These are phyloP conservation scores for Amanita rimosa DNA, from an alignment of 768 basidiomycete genomes.

Conservation along the genomic window DNA sequence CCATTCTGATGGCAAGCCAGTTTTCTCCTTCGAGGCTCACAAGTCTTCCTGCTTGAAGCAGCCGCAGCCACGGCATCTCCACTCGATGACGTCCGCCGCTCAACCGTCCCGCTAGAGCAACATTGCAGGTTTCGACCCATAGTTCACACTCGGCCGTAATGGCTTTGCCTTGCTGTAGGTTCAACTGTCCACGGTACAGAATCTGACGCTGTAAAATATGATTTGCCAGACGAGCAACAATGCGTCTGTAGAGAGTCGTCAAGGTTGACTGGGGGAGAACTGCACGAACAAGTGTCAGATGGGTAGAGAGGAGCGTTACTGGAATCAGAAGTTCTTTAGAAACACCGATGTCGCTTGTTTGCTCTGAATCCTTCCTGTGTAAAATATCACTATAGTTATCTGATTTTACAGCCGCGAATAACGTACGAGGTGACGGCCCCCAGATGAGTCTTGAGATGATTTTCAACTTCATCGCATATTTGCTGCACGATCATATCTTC, in stretches of 20 bases:
- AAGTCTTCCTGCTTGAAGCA: slow-evolving; percentile 61
- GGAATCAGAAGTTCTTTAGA: slow-evolving; percentile 66
- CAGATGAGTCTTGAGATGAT: slow-evolving; percentile 63
- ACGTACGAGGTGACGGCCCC: slow-evolving; percentile 30
- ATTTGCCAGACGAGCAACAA: slow-evolving; percentile 57
- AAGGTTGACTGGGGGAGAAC: slow-evolving; percentile 49
- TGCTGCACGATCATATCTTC: slow-evolving; percentile 85
- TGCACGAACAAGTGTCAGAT: slow-evolving; percentile 55
- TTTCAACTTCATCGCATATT: slow-evolving; percentile 73
- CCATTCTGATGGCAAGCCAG: slow-evolving; percentile 35
- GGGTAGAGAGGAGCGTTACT: slow-evolving; percentile 71
- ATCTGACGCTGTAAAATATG: slow-evolving; percentile 81
- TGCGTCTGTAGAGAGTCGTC: slow-evolving; percentile 62
- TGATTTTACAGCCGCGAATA: not conserved
- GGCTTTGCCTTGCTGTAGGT: slow-evolving; percentile 43
- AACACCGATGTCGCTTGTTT: slow-evolving; percentile 33
- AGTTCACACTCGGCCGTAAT: slow-evolving; percentile 66
- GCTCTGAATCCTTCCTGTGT: slow-evolving; percentile 1
- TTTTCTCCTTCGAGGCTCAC: slow-evolving; percentile 46
- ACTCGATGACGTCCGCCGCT: slow-evolving; percentile 39
- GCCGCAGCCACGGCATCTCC: slow-evolving; percentile 66
- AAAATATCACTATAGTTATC: not conserved
- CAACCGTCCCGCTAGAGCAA: slow-evolving; percentile 37
- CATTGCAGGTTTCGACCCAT: slow-evolving; percentile 73
- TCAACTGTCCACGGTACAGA: slow-evolving; percentile 63